Evolutionary conservation across 306 rosid genomes (phyloP).

Genomic region (Hippophae gyantsensis): DNA sequence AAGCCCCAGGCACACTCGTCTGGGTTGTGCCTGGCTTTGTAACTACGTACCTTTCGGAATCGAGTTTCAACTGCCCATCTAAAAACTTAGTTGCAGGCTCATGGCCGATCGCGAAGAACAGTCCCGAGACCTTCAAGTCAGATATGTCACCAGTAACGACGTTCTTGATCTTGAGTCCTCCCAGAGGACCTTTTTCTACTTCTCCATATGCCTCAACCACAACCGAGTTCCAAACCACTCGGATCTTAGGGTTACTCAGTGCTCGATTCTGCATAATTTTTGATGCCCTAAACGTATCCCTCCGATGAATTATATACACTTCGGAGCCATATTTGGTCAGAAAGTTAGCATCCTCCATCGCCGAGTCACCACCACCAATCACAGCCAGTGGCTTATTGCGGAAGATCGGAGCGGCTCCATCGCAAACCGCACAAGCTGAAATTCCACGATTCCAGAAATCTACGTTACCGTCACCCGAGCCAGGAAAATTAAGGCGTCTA

Average conservation of each 20-base stretch:
- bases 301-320: slow-evolving; percentile 64
- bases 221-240: slow-evolving; percentile 62
- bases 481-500: slow-evolving; percentile 45
- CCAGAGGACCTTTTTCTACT: slow-evolving; percentile 33
- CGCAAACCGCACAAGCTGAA: slow-evolving; percentile 80
- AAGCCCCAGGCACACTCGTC: slow-evolving; percentile 65
- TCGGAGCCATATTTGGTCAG: slow-evolving; percentile 70
- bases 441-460: slow-evolving; percentile 86
- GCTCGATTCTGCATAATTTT: slow-evolving; percentile 80
- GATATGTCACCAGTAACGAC: slow-evolving; percentile 41
- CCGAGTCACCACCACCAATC: slow-evolving; percentile 86
- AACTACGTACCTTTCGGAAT: slow-evolving; percentile 55
- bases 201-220: slow-evolving; percentile 58
- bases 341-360: slow-evolving; percentile 83
- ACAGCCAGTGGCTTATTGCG: slow-evolving; percentile 60
- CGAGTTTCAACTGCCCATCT: slow-evolving; percentile 56
- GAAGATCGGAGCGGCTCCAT: slow-evolving; percentile 85
- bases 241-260: slow-evolving; percentile 48
- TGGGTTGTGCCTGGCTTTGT: slow-evolving; percentile 56
- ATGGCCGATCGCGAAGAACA: slow-evolving; percentile 85
- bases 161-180: slow-evolving; percentile 62
- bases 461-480: slow-evolving; percentile 48
- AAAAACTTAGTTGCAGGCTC: slow-evolving; percentile 79
- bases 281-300: slow-evolving; percentile 70
- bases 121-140: slow-evolving; percentile 59